These are phyloP conservation scores for Cenchrus purpureus DNA, from an alignment of 176 grass and related monocot genomes.

Conservation along the genomic window DNA sequence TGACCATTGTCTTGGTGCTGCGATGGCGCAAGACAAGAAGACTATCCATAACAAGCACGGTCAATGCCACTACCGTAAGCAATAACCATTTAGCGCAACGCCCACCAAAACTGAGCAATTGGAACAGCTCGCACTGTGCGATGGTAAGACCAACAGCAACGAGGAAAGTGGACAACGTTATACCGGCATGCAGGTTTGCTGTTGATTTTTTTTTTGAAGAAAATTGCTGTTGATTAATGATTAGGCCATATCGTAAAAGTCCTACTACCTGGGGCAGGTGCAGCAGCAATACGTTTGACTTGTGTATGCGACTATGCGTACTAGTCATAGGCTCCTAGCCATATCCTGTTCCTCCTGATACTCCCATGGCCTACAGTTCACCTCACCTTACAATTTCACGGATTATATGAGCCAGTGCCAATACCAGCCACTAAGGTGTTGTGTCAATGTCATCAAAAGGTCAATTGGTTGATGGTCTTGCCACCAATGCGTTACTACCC, in stretches of 20 bases:
- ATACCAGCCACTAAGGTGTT: not conserved
- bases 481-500: not conserved
- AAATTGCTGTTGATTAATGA: slow-evolving; percentile 3
- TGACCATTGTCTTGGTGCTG: too few species aligned
- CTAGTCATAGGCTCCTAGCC: not conserved
- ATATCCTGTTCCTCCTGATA: not conserved
- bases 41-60: not conserved
- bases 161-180: not conserved
- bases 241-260: slow-evolving; percentile 40
- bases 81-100: not conserved
- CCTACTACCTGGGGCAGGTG: not conserved
- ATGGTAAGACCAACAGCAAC: slow-evolving; percentile 14
- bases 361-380: not conserved
- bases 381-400: not conserved
- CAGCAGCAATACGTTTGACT: slow-evolving; percentile 14
- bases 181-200: not conserved
- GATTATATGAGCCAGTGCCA: not conserved
- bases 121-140: not conserved
- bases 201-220: too few species aligned
- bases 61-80: not conserved
- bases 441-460: not conserved
- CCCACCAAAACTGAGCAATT: not conserved
- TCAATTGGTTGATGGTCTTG: not conserved
- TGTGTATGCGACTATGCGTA: not conserved
- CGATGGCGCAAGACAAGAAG: not conserved